Conservation (phyloP, 2,329 filamentous ascomycete species). For the Aureobasidium namibiae region DNA sequence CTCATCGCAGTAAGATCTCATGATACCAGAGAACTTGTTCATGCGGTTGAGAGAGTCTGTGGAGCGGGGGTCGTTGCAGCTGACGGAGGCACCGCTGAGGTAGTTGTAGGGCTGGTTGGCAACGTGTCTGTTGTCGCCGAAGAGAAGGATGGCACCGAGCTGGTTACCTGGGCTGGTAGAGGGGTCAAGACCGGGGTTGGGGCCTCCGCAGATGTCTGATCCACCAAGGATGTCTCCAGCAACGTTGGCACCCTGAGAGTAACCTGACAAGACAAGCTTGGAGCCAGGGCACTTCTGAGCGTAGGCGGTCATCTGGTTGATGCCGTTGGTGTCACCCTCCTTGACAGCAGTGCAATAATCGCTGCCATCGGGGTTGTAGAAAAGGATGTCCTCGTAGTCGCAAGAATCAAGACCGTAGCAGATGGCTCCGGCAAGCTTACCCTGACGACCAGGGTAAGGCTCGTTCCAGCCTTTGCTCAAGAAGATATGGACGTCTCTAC, state of each 20-base stretch:
- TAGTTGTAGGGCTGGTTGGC: constrained; percentile 24
- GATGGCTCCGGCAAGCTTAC: constrained; percentile 17
- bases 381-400: constrained; percentile 19
- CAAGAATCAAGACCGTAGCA: constrained; percentile 18
- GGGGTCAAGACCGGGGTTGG: constrained; percentile 30
- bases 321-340: constrained; percentile 23
- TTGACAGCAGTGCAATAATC: constrained; percentile 33
- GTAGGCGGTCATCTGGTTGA: constrained; percentile 2
- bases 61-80: constrained; percentile 25
- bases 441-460: constrained; percentile 17
- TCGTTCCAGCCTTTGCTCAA: constrained; percentile 20
- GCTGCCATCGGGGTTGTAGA: constrained; percentile 13
- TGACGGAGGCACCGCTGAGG: constrained; percentile 18
- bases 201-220: constrained; percentile 29
- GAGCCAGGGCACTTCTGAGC: constrained; percentile 18
- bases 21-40: constrained; percentile 14
- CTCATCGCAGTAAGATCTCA: constrained; percentile 30
- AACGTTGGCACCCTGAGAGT: constrained; percentile 27
- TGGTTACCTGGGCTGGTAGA: constrained; percentile 13
- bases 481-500: constrained; percentile 20
- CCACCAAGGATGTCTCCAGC: constrained; percentile 17
- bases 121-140: constrained; percentile 24
- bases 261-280: constrained; percentile 22
- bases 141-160: constrained; percentile 20
- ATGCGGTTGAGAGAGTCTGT: constrained; percentile 13